phyloP scores from a whole-genome alignment of 202 grass and related monocot genomes.

The Digitaria exilis region DNA sequence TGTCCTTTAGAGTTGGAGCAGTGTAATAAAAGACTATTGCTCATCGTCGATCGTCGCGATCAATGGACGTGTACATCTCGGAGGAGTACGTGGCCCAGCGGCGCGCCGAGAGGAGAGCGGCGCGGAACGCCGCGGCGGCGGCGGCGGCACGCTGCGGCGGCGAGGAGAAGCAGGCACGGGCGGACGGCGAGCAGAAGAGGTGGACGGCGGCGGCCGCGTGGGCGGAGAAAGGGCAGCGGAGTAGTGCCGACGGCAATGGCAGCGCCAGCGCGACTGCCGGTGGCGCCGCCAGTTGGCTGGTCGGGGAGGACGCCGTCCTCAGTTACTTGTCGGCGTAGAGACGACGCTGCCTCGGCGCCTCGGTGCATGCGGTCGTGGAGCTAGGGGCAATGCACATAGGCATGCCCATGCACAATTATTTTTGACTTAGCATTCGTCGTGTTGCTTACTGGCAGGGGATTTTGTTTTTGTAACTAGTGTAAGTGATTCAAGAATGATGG shows the following conservation, averaged over 20 bases:
- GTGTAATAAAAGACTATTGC: neutral
- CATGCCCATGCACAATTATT: too few relatives aligned
- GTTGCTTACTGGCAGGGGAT: too few relatives aligned
- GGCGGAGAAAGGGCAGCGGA: conserved; percentile 4
- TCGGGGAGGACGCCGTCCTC: conserved; percentile 33
- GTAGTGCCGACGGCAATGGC: neutral
- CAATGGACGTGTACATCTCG: conserved; percentile 89
- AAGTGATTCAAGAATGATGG: neutral
- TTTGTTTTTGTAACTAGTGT: too few relatives aligned
- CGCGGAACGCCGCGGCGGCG: conserved; percentile 27
- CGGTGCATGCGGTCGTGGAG: neutral
- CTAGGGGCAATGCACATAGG: too few relatives aligned
- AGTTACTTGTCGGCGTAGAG: conserved; percentile 64
- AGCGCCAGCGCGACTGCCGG: neutral
- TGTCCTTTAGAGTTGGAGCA: neutral
- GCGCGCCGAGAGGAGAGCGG: conserved; percentile 58
- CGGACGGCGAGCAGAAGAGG: neutral
- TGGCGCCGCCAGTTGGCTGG: neutral
- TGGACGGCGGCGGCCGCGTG: too few relatives aligned
- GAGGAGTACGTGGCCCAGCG: conserved; percentile 68
- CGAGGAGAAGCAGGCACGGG: neutral
- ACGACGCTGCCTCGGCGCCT: too few relatives aligned
- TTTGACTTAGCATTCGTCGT: neutral
- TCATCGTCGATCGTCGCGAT: too few relatives aligned
- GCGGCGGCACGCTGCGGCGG: neutral